A percentile compares a stretch with the other conserved stretches of the same genome.
These are phyloP conservation scores for Xylaria grammica DNA, from an alignment of 495 filamentous ascomycete genomes.

Conservation along the genomic window DNA sequence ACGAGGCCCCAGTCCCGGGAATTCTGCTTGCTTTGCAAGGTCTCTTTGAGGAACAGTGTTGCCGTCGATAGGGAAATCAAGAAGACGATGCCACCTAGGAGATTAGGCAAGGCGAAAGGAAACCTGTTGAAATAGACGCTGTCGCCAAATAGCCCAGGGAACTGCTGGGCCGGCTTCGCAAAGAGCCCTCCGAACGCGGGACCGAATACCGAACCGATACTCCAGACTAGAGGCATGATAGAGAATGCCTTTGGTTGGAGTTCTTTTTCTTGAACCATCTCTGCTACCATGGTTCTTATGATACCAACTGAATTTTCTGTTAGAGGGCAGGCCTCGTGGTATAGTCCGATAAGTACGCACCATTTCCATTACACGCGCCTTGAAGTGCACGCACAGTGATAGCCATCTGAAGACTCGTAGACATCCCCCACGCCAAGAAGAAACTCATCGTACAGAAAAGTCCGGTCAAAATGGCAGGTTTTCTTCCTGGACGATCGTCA, in stretches of 20 bases:
- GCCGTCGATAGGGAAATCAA: conserved; percentile 72
- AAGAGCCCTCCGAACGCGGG: conserved; percentile 87
- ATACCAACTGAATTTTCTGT: conserved; percentile 57
- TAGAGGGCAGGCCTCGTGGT: background rate
- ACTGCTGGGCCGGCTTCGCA: conserved; percentile 75
- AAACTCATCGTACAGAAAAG: conserved; percentile 74
- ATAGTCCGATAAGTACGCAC: conserved; percentile 35
- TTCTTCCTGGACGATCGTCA: conserved; percentile 54
- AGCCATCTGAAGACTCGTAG: conserved; percentile 71
- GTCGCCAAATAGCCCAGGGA: conserved; percentile 68
- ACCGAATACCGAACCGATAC: conserved; percentile 83
- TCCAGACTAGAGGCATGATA: conserved; percentile 84
- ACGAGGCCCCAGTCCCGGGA: conserved; percentile 70
- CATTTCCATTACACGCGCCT: conserved; percentile 71
- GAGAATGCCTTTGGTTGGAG: conserved; percentile 83
- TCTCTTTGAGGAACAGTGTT: conserved; percentile 78
- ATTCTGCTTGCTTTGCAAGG: conserved; percentile 67
- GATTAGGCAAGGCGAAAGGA: conserved; percentile 83
- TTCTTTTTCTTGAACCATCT: conserved; percentile 80
- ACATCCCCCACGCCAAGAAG: conserved; percentile 79
- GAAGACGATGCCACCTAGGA: conserved; percentile 75
- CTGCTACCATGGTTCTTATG: conserved; percentile 71
- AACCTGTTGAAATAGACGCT: conserved; percentile 70
- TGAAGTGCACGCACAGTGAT: conserved; percentile 70
- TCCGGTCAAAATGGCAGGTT: conserved; percentile 73